phyloP scores from a whole-genome alignment of 805 yeast genomes.

The Candida endomychidarum region DNA sequence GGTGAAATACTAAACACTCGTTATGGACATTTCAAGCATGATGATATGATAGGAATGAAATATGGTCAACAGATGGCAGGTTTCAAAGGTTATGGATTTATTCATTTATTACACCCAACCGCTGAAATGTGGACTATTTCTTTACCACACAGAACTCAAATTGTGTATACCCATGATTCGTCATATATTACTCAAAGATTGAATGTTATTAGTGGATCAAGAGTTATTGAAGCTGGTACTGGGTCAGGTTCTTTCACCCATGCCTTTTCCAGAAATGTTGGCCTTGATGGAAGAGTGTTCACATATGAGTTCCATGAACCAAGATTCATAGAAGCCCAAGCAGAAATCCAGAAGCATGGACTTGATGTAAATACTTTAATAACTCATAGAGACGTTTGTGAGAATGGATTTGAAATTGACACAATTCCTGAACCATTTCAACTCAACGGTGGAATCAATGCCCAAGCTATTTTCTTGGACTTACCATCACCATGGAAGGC shows the following conservation, averaged over 20 bases:
- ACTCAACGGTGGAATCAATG: conserved; percentile 41
- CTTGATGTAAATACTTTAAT: conserved; percentile 57
- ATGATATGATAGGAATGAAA: conserved; percentile 71
- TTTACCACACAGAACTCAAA: conserved; percentile 95
- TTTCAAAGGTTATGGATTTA: conserved; percentile 75
- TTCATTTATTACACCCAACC: conserved; percentile 85
- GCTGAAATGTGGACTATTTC: conserved; percentile 97
- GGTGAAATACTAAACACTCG: conserved; percentile 76
- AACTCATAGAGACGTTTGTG: conserved; percentile 92
- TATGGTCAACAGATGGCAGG: conserved; percentile 87
- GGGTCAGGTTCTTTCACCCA: conserved; percentile 97
- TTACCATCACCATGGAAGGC: conserved; percentile 98
- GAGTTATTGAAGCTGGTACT: conserved; percentile 95
- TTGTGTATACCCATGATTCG: conserved; percentile 94
- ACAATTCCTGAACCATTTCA: conserved; percentile 29
- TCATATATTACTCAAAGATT: conserved; percentile 85
- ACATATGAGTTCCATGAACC: conserved; percentile 91
- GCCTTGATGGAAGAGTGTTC: conserved; percentile 59
- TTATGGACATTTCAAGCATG: conserved; percentile 87
- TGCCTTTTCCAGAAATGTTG: conserved; percentile 80
- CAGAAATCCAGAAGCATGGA: conserved; percentile 75
- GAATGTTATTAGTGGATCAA: conserved; percentile 67
- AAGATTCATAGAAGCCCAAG: conserved; percentile 73
- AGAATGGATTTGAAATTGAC: conserved; percentile 67
- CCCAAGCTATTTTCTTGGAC: conserved; percentile 81